These are phyloP conservation scores for Epichloe bromicola DNA, from an alignment of 2,329 filamentous ascomycete genomes.

Conservation along the genomic window DNA sequence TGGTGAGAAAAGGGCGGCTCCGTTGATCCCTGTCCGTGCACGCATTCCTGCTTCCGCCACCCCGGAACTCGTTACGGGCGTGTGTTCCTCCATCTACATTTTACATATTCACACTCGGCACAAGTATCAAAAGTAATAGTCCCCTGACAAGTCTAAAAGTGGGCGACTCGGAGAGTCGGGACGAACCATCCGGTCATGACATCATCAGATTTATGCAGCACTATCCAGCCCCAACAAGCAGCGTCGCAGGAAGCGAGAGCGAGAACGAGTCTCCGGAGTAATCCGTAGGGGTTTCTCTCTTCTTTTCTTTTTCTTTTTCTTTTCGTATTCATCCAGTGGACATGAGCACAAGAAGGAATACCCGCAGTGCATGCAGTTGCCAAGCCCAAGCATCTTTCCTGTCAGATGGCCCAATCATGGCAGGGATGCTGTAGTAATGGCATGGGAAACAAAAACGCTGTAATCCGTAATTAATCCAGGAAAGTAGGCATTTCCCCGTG, in stretches of 20 bases:
- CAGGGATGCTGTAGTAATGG: not conserved
- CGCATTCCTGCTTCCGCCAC: conserved; percentile 1
- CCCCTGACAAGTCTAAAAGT: no score
- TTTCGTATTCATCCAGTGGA: not conserved
- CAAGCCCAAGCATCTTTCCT: not conserved
- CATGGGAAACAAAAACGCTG: not conserved
- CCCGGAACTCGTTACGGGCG: conserved; percentile 1
- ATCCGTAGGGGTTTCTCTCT: not conserved
- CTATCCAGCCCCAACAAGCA: no score
- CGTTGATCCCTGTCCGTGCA: not conserved
- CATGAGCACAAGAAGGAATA: not conserved
- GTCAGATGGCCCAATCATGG: not conserved
- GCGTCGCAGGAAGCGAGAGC: not conserved
- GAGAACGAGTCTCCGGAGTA: not conserved
- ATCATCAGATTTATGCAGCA: no score
- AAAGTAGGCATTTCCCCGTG: not conserved
- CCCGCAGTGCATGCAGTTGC: no score
- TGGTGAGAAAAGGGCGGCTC: not conserved
- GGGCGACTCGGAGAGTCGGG: no score
- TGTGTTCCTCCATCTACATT: no score
- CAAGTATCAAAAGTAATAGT: no score
- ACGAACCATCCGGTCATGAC: no score
- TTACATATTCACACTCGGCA: no score
- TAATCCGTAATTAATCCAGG: not conserved
- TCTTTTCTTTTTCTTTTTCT: not conserved